These are phyloP conservation scores for Didymella pinodella DNA, from an alignment of 2,329 filamentous ascomycete genomes.

Conservation along the genomic window DNA sequence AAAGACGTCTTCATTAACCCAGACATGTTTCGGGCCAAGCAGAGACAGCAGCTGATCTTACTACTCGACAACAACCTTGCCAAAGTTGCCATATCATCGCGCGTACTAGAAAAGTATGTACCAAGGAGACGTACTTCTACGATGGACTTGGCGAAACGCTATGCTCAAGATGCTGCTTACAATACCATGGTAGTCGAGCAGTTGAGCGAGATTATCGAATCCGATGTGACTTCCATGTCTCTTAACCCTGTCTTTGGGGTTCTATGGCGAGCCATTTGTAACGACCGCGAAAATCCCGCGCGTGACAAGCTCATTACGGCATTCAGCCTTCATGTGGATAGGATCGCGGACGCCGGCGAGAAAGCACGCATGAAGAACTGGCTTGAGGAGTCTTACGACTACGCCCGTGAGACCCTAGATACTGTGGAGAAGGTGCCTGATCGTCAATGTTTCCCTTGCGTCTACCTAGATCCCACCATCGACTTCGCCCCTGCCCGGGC, in stretches of 20 bases:
- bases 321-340: constrained; percentile 55
- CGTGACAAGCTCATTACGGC: constrained; percentile 55
- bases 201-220: constrained; percentile 55
- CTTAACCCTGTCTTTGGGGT: constrained; percentile 61
- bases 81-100: constrained; percentile 22
- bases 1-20: not conserved
- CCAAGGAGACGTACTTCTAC: constrained; percentile 42
- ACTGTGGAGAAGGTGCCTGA: constrained; percentile 51
- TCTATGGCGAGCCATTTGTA: constrained; percentile 61
- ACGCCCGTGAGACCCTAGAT: constrained; percentile 54
- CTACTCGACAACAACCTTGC: constrained; percentile 26
- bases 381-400: constrained; percentile 63
- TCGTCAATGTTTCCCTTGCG: constrained; percentile 56
- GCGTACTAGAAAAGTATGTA: constrained; percentile 44
- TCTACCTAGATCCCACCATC: constrained; percentile 61
- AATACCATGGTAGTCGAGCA: constrained; percentile 51
- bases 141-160: constrained; percentile 48
- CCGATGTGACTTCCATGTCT: constrained; percentile 56
- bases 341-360: constrained; percentile 43
- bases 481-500: constrained; percentile 20
- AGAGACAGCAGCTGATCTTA: constrained; percentile 3
- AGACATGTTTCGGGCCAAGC: not conserved
- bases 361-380: constrained; percentile 56
- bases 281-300: constrained; percentile 53
- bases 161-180: constrained; percentile 52